Conservation (phyloP, 352 stramenopile genomes). For the Phytophthora fragariaefolia region DNA sequence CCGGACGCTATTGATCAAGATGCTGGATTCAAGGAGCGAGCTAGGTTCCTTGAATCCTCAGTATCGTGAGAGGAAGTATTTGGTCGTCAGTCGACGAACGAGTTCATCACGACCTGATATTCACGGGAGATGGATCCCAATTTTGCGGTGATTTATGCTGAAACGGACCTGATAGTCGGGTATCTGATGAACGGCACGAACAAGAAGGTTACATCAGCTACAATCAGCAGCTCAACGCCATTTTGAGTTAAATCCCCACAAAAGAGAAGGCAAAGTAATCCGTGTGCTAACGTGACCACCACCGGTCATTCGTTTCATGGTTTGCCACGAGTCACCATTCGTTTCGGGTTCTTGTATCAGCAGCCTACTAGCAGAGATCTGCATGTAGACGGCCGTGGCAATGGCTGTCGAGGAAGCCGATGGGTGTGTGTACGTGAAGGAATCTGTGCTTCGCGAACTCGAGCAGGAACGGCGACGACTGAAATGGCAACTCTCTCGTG, state of each 20-base stretch:
- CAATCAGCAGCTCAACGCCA: neutral
- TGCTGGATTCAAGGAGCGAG: neutral
- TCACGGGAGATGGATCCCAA: no score
- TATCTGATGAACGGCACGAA: neutral
- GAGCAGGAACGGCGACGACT: conserved; percentile 60
- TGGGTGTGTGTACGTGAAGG: conserved; percentile 56
- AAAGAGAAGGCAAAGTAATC: no score
- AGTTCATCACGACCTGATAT: no score
- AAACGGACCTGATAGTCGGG: no score
- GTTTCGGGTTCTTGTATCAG: conserved; percentile 19
- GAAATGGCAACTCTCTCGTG: conserved; percentile 58
- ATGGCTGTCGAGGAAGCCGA: conserved; percentile 24
- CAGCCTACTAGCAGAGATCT: neutral
- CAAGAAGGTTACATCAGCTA: neutral
- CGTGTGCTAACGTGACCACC: no score
- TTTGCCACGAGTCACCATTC: conserved; percentile 21
- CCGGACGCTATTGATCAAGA: neutral
- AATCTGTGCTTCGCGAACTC: conserved; percentile 54
- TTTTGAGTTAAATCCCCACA: no score
- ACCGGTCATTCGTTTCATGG: conserved; percentile 21
- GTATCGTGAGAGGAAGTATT: no score
- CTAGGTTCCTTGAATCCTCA: no score
- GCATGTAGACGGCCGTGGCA: conserved; percentile 12
- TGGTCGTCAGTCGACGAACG: no score
- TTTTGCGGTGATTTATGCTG: neutral